These are phyloP conservation scores for Nicotiana obtusifolia DNA, from an alignment of 257 asterid species.

Conservation along the genomic window DNA sequence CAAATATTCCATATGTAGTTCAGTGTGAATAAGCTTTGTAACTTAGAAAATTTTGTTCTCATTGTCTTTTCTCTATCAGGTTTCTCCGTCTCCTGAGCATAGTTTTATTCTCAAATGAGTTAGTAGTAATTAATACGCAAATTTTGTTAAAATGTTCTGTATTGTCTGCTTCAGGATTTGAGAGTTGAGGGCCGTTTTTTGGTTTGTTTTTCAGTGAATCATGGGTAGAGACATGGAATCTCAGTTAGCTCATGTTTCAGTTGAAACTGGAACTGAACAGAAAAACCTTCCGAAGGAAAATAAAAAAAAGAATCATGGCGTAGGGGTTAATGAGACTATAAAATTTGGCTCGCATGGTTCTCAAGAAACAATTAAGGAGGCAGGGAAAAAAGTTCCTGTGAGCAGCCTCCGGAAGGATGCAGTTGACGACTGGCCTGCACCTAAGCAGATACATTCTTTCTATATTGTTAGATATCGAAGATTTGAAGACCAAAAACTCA, in stretches of 20 bases:
- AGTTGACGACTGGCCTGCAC: constrained; percentile 90
- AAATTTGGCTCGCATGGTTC: constrained; percentile 36
- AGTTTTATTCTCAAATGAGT: neutral
- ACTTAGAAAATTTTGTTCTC: neutral
- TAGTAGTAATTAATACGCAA: neutral
- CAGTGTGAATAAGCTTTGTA: neutral
- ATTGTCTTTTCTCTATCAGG: neutral
- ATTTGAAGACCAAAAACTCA: constrained; percentile 59
- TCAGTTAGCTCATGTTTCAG: constrained; percentile 24
- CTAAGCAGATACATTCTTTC: constrained; percentile 55
- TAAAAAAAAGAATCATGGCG: constrained; percentile 10
- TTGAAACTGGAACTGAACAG: constrained; percentile 26
- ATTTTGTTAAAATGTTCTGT: neutral
- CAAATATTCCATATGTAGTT: neutral
- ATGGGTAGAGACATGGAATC: constrained; percentile 51
- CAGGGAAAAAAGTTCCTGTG: constrained; percentile 29
- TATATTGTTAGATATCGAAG: constrained; percentile 55
- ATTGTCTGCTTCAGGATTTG: constrained; percentile 26
- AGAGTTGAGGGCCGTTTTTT: constrained; percentile 11
- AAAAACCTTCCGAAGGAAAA: constrained; percentile 22
- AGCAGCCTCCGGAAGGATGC: constrained; percentile 63
- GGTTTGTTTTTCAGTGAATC: constrained; percentile 17
- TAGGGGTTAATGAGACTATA: constrained; percentile 23
- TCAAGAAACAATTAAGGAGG: constrained; percentile 37
- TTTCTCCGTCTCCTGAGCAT: neutral